Percentiles rank a stretch among this genome's conserved stretches.
phyloP scores from a whole-genome alignment of 2,329 filamentous ascomycete species.

The Scopulariopsis brevicaulis region DNA sequence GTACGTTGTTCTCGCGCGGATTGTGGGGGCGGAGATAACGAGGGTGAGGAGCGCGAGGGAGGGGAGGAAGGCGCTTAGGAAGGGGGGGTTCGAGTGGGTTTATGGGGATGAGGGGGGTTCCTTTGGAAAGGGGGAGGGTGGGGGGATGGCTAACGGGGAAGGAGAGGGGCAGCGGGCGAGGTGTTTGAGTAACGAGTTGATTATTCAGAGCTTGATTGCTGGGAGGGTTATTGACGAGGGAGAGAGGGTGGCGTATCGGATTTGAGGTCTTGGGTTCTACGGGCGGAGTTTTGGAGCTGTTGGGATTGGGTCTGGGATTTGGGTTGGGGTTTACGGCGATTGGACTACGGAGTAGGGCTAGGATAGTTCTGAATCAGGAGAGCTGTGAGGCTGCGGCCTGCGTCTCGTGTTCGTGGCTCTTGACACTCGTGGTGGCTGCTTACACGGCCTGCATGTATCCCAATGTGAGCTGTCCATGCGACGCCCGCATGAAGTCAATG shows the following conservation, averaged over 20 bases:
- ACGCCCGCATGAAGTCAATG: too few species aligned
- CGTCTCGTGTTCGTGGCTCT: too few species aligned
- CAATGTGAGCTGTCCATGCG: too few species aligned
- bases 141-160: neutral
- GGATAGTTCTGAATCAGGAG: too few species aligned
- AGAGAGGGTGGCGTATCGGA: constrained; percentile 17
- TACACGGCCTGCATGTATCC: too few species aligned
- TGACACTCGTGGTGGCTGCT: too few species aligned
- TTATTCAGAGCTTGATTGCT: constrained; percentile 86
- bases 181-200: constrained; percentile 72
- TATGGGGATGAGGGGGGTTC: constrained; percentile 61
- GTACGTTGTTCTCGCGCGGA: constrained; percentile 71
- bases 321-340: too few species aligned
- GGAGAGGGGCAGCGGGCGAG: constrained; percentile 31
- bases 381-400: too few species aligned
- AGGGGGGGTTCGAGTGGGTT: constrained; percentile 58
- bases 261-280: neutral
- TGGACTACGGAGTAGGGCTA: too few species aligned
- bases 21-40: constrained; percentile 62
- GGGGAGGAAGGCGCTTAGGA: constrained; percentile 46
- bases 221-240: constrained; percentile 62
- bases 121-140: constrained; percentile 26
- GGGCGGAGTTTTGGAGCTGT: neutral
- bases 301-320: too few species aligned
- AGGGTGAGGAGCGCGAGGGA: constrained; percentile 55